These are phyloP conservation scores for Naegleria fowleri DNA, from an alignment of 208 protist genomes.

Conservation along the genomic window DNA sequence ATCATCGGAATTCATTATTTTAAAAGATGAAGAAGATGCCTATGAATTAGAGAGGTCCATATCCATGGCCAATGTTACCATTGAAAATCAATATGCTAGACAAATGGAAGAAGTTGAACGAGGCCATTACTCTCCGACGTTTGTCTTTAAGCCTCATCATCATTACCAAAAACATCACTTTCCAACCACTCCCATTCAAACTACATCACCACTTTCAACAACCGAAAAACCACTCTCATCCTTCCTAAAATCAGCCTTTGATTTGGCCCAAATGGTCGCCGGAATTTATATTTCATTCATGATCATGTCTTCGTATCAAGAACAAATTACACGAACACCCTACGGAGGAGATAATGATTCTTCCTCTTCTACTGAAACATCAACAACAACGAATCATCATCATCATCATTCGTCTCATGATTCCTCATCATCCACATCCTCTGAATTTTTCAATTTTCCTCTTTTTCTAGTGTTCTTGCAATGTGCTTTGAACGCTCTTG, in stretches of 20 bases:
- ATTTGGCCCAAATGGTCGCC: background rate
- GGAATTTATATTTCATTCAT: conserved; percentile 24
- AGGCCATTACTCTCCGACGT: background rate
- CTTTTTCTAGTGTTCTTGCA: conserved; percentile 21
- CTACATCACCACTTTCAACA: background rate
- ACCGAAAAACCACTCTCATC: background rate
- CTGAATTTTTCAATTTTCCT: conserved; percentile 16
- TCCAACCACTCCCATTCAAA: background rate
- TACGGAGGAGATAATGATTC: background rate
- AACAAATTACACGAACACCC: conserved; percentile 17
- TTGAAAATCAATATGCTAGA: background rate
- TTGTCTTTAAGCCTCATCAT: background rate
- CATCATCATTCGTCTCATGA: too few relatives aligned
- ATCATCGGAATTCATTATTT: background rate
- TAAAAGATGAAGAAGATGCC: background rate
- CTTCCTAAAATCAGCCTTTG: conserved; percentile 1
- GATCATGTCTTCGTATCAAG: background rate
- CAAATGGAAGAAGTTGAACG: background rate
- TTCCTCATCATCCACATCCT: too few relatives aligned
- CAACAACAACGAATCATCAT: too few relatives aligned
- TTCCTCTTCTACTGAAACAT: background rate
- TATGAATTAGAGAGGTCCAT: background rate
- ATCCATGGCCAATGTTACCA: background rate
- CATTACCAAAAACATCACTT: background rate
- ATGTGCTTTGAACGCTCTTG: background rate